Evolutionary conservation across 441 rosid genomes (phyloP), one percentile per base, ranked within the genome.

Genomic region (Arabidopsis lyrata): DNA sequence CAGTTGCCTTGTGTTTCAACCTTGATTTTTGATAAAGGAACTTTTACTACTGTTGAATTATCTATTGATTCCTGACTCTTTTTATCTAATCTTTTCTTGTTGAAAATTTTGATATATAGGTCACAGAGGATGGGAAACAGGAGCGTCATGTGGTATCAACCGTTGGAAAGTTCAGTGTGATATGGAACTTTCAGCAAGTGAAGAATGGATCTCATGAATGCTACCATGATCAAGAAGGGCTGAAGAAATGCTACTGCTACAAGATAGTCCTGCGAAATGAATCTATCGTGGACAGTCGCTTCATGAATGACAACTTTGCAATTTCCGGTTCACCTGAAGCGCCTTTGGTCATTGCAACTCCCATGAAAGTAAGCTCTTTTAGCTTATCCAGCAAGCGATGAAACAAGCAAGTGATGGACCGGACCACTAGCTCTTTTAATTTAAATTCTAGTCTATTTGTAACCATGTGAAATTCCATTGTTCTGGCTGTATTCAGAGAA

Each of bases 101-200:
- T 63, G 45, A 27, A 9, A 38, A 52, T 12, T 24, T 52, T 0
- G 48, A 78, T 61, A 2, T 74, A 47, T 59, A 95, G 99, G 96
- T 95, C 59, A 95, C 98, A 0, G 98, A 95, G 82, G 81, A 91
- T 59, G 98, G 97, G 72, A 95, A 86, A 81, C 97, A 95, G 79
- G 99, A 95, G 83, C 95, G 97, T 36, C 99, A 95, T 80, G 84
- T 95, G 83, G 99, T 92, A 35, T 96, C 98, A 77, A 95, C 99
- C 2, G 97, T 88, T 41, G 98, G 99, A 68, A 95, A 90, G 80
- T 95, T 95, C 77, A 95, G 98, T 55, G 97, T 88, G 75, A 90
- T 95, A 75, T 95, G 98, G 99, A 88, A 92, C 83, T 95, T 95
- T 81, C 92, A 84, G 66, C 99, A 90, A 77, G 99, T 90, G 76